These are phyloP conservation scores for Xylaria nigripes DNA, from an alignment of 495 filamentous ascomycete species.

Conservation along the genomic window DNA sequence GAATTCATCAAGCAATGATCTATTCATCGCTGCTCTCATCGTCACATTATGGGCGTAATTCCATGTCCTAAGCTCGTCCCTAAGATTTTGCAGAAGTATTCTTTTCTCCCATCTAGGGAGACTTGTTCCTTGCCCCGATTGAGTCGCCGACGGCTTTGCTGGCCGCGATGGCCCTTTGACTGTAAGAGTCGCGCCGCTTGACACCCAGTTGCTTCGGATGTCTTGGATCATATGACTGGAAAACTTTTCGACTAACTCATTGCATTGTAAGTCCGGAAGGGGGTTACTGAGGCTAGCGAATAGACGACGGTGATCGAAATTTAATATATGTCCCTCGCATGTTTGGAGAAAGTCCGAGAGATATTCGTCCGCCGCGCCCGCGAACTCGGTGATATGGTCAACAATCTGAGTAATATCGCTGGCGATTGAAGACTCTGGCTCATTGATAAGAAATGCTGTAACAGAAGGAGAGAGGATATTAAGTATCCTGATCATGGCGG, in stretches of 20 bases:
- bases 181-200: constrained; percentile 22
- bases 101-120: constrained; percentile 18
- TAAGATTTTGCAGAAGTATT: constrained; percentile 15
- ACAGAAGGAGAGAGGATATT: constrained; percentile 22
- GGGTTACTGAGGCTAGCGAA: constrained; percentile 10
- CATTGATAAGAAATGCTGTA: constrained; percentile 19
- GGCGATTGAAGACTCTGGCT: constrained; percentile 13
- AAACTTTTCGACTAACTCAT: constrained; percentile 24
- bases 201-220: constrained; percentile 33
- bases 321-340: not conserved
- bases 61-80: constrained; percentile 21
- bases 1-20: constrained; percentile 12
- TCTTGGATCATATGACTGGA: constrained; percentile 29
- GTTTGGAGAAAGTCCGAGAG: constrained; percentile 10
- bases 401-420: constrained; percentile 5
- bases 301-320: constrained; percentile 7
- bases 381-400: constrained; percentile 16
- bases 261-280: not conserved
- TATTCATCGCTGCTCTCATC: constrained; percentile 1
- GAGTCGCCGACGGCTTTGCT: constrained; percentile 15
- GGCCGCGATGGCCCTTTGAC: constrained; percentile 25
- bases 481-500: constrained; percentile 12
- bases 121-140: constrained; percentile 24
- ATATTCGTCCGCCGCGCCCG: constrained; percentile 11
- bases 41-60: constrained; percentile 19